phyloP scores from a whole-genome alignment of 176 grass and related monocot genomes.

The Ensete glaucum region DNA sequence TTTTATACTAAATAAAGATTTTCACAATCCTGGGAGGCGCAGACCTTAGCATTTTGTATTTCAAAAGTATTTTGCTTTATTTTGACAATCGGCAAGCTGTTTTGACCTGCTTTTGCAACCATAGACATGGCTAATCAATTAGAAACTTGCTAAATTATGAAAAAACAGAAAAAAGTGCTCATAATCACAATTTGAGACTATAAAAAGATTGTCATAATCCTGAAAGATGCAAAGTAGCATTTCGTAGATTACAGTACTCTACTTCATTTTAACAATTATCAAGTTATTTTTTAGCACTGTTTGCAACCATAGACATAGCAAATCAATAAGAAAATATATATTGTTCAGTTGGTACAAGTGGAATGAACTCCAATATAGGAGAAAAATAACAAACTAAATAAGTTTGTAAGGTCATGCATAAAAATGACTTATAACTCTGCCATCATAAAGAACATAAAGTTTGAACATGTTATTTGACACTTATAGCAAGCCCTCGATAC shows the following conservation, averaged over 20 bases:
- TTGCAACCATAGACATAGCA: neutral
- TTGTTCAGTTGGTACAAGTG: too few relatives aligned
- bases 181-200: neutral
- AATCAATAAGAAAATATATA: neutral
- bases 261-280: neutral
- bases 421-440: neutral
- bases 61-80: neutral
- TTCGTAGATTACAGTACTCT: neutral
- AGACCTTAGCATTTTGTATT: neutral
- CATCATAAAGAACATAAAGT: neutral
- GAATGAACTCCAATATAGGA: neutral
- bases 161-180: neutral
- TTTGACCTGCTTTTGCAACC: neutral
- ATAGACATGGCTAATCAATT: neutral
- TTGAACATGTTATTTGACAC: neutral
- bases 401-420: neutral
- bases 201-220: neutral
- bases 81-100: neutral
- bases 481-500: neutral
- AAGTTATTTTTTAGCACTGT: neutral
- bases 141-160: neutral
- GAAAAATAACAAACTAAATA: neutral
- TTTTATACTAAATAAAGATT: neutral
- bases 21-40: neutral
- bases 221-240: neutral